phyloP scores from a whole-genome alignment of 208 protist species.

The Leishmania turanica region DNA sequence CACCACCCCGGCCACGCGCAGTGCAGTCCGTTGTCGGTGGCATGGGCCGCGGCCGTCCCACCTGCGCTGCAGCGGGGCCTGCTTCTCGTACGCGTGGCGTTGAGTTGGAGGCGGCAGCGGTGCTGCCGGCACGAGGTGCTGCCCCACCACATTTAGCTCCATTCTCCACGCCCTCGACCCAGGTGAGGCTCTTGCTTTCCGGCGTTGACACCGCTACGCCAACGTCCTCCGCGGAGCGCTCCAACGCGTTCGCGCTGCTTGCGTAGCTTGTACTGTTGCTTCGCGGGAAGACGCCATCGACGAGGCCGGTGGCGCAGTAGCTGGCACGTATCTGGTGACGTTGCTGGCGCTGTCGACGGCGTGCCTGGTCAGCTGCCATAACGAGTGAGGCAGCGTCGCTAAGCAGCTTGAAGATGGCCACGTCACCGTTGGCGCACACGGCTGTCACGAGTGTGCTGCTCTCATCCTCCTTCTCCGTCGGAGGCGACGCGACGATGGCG shows the following conservation, averaged over 20 bases:
- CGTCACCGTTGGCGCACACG: constrained; percentile 27
- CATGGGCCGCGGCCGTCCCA: neutral
- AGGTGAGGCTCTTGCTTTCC: neutral
- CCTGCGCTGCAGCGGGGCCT: neutral
- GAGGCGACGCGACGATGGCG: neutral
- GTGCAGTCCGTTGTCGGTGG: neutral
- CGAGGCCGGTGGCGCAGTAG: constrained; percentile 1
- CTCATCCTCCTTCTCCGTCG: neutral
- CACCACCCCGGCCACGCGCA: neutral
- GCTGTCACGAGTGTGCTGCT: constrained; percentile 10
- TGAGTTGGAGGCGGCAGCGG: neutral
- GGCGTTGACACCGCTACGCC: neutral
- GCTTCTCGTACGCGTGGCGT: neutral
- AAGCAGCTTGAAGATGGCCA: constrained; percentile 26
- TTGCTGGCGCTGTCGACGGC: constrained; percentile 6
- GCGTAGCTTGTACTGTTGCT: neutral
- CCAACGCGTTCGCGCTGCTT: neutral
- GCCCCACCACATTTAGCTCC: neutral
- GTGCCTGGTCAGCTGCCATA: constrained; percentile 25
- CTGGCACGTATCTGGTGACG: neutral
- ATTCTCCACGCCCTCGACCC: neutral
- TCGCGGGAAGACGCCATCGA: neutral
- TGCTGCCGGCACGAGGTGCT: neutral
- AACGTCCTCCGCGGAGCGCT: neutral
- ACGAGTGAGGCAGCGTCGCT: constrained; percentile 24